phyloP scores from a whole-genome alignment of 2,329 filamentous ascomycete species.

The Talaromyces sp. region DNA sequence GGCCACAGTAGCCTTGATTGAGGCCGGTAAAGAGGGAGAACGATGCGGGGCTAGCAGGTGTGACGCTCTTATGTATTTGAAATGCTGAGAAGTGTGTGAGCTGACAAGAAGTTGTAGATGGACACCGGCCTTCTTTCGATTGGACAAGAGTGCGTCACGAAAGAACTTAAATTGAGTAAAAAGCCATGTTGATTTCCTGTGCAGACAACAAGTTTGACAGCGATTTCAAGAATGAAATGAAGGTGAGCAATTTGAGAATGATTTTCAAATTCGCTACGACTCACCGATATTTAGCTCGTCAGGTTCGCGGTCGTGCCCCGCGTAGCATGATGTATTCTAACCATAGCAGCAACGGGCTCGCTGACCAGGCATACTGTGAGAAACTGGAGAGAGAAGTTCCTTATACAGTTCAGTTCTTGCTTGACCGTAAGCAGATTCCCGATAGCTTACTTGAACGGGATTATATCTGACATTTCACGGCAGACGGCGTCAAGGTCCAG shows the following conservation, averaged over 20 bases:
- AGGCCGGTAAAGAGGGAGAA: constrained; percentile 35
- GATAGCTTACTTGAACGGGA: constrained; percentile 23
- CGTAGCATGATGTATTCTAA: neutral
- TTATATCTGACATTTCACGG: constrained; percentile 35
- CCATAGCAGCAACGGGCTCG: neutral
- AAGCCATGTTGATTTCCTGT: constrained; percentile 26
- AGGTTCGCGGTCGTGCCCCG: neutral
- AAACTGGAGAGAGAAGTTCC: constrained; percentile 34
- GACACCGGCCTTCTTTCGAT: constrained; percentile 39
- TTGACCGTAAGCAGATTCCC: constrained; percentile 24
- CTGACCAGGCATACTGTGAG: constrained; percentile 25
- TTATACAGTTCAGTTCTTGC: constrained; percentile 30
- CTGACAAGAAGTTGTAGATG: constrained; percentile 22
- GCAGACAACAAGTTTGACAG: constrained; percentile 1
- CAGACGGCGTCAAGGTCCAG: constrained; percentile 15
- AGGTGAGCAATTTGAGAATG: neutral
- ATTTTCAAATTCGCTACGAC: neutral
- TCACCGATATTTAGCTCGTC: neutral
- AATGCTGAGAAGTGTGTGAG: neutral
- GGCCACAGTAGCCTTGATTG: constrained; percentile 35
- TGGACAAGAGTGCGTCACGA: constrained; percentile 26
- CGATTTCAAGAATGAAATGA: neutral
- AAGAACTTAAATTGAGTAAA: constrained; percentile 18
- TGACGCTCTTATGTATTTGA: neutral
- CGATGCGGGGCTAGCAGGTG: constrained; percentile 28